These are phyloP conservation scores for Oligophagozyma castellii DNA, from an alignment of 1,139 yeast species.

Conservation along the genomic window DNA sequence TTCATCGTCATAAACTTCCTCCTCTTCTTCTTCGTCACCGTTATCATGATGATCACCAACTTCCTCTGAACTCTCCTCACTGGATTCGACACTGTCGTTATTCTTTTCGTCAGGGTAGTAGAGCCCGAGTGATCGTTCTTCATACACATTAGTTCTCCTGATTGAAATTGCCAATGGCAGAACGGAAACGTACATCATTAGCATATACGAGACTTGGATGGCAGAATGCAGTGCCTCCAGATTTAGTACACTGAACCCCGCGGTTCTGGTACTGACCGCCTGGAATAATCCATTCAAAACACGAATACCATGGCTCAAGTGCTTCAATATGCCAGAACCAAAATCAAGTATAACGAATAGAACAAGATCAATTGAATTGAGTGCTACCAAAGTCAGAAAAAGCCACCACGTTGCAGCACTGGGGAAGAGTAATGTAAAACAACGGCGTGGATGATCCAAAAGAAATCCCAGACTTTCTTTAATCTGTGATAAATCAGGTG, in stretches of 20 bases:
- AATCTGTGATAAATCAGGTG: constrained; percentile 51
- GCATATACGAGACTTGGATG: constrained; percentile 81
- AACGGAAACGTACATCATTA: constrained; percentile 97
- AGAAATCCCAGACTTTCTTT: constrained; percentile 75
- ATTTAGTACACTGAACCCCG: constrained; percentile 71
- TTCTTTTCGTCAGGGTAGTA: constrained; percentile 35
- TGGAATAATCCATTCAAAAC: constrained; percentile 77
- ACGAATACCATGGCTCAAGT: constrained; percentile 50
- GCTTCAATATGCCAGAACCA: constrained; percentile 33
- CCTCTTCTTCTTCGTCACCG: constrained; percentile 20
- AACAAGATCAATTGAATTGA: constrained; percentile 68
- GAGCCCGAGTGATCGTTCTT: constrained; percentile 87
- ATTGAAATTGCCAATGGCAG: constrained; percentile 92
- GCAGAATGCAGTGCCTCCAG: constrained; percentile 70
- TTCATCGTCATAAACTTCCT: constrained; percentile 4
- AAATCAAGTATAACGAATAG: constrained; percentile 71
- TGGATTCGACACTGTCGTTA: constrained; percentile 17
- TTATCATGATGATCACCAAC: constrained; percentile 17
- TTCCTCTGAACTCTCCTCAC: constrained; percentile 8
- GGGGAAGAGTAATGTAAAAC: constrained; percentile 86
- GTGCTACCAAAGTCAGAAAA: constrained; percentile 50
- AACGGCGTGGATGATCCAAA: constrained; percentile 92
- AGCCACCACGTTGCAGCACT: constrained; percentile 95
- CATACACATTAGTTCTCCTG: constrained; percentile 93
- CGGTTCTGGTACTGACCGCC: constrained; percentile 87